Percentiles rank a stretch among this genome's conserved stretches.
Conservation (phyloP, 257 asterid species). For the Fraxinus quadrangulata region DNA sequence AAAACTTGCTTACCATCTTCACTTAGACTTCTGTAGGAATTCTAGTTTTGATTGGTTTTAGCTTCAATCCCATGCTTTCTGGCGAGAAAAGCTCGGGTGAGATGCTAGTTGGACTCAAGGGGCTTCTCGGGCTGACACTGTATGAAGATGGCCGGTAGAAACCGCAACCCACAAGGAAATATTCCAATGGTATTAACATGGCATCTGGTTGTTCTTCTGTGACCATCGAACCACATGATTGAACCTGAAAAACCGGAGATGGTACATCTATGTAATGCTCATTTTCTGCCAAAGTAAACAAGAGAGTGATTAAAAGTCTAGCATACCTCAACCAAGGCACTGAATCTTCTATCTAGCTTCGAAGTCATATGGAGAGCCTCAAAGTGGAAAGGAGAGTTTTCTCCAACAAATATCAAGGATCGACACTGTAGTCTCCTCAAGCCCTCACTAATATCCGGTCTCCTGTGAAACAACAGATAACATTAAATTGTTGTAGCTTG, state of each 20-base stretch:
- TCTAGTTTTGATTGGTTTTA: slow-evolving; percentile 62
- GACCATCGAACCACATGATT: slow-evolving; percentile 74
- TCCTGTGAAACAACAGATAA: slow-evolving; percentile 40
- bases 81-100: slow-evolving; percentile 72
- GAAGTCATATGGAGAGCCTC: slow-evolving; percentile 76
- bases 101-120: slow-evolving; percentile 58
- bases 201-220: slow-evolving; percentile 85
- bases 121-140: slow-evolving; percentile 63
- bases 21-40: slow-evolving; percentile 45
- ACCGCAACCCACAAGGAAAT: slow-evolving; percentile 71
- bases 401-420: slow-evolving; percentile 71
- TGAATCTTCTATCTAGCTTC: slow-evolving; percentile 61
- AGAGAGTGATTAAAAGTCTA: neutral
- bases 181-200: slow-evolving; percentile 71
- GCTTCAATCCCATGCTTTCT: slow-evolving; percentile 68
- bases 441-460: slow-evolving; percentile 64
- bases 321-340: slow-evolving; percentile 69
- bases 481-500: neutral
- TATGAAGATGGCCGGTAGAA: slow-evolving; percentile 51
- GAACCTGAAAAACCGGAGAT: slow-evolving; percentile 42
- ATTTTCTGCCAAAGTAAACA: neutral
- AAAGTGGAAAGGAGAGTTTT: slow-evolving; percentile 66
- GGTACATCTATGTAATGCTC: neutral
- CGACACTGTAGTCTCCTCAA: slow-evolving; percentile 56
- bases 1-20: slow-evolving; percentile 23